Percentiles rank a stretch among this genome's conserved stretches.
These are phyloP conservation scores for Hypoxylon perforatum DNA, from an alignment of 495 filamentous ascomycete genomes.

Conservation along the genomic window DNA sequence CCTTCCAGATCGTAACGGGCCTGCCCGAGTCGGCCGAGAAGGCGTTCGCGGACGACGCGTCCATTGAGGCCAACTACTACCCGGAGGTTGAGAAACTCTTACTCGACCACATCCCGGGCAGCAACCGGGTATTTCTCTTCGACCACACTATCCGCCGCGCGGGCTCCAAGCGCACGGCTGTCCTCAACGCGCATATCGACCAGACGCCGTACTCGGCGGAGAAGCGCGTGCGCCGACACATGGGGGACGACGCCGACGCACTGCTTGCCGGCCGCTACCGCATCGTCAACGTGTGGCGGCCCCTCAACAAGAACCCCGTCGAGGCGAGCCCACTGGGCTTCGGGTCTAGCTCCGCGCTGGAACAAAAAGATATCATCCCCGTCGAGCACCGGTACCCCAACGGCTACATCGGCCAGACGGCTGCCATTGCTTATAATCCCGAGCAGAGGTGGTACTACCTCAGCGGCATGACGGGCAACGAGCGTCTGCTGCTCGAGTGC, in stretches of 20 bases:
- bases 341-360: constrained; percentile 69
- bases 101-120: constrained; percentile 68
- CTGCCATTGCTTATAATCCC: constrained; percentile 70
- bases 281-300: constrained; percentile 90
- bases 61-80: constrained; percentile 79
- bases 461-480: constrained; percentile 78
- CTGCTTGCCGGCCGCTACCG: constrained; percentile 73
- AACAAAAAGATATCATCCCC: constrained; percentile 72
- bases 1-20: constrained; percentile 69
- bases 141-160: constrained; percentile 88
- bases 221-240: constrained; percentile 73
- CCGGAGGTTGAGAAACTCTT: constrained; percentile 80
- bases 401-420: constrained; percentile 77
- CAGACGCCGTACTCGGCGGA: constrained; percentile 74
- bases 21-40: constrained; percentile 62
- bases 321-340: constrained; percentile 76
- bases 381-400: constrained; percentile 81
- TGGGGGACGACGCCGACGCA: constrained; percentile 64
- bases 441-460: constrained; percentile 80
- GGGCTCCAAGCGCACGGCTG: constrained; percentile 68
- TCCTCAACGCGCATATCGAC: constrained; percentile 82
- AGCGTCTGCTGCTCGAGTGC: constrained; percentile 84
- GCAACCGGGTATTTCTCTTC: constrained; percentile 76
- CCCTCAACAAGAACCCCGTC: constrained; percentile 75
- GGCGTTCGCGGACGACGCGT: constrained; percentile 70